Evolutionary conservation across 2,329 filamentous ascomycete genomes (phyloP).

Genomic region (Nannizziopsis arthrosporioides): DNA sequence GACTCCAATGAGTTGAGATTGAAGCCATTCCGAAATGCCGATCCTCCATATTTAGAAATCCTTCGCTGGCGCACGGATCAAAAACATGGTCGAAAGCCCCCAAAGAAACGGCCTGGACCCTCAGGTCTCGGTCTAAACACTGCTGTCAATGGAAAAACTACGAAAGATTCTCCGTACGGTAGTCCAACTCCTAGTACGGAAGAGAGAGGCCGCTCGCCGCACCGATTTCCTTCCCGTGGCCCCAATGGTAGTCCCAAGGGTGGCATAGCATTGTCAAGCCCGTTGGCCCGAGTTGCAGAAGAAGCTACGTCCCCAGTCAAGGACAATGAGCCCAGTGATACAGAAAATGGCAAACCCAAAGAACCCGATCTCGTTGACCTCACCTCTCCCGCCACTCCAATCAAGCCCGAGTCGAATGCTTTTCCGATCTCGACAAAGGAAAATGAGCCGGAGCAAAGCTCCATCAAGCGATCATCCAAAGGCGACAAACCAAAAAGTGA

Average conservation of each 20-base stretch:
- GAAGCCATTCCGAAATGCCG: conserved; percentile 85
- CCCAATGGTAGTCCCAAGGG: conserved; percentile 36
- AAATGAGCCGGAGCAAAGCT: conserved; percentile 14
- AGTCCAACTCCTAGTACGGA: conserved; percentile 35
- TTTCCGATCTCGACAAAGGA: conserved; percentile 16
- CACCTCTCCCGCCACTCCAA: conserved; percentile 26
- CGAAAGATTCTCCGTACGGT: conserved; percentile 44
- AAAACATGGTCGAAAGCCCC: conserved; percentile 61
- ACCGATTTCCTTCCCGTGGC: conserved; percentile 35
- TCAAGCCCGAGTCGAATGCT: conserved; percentile 15
- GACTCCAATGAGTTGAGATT: conserved; percentile 85
- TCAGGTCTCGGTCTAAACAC: conserved; percentile 44
- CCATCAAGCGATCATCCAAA: conserved; percentile 15
- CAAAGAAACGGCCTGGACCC: conserved; percentile 37
- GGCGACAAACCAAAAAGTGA: conserved; percentile 26
- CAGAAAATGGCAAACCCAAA: conserved; percentile 20
- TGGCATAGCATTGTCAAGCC: conserved; percentile 34
- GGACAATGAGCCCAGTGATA: conserved; percentile 23
- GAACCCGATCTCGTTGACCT: conserved; percentile 30
- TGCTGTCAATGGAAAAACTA: conserved; percentile 35
- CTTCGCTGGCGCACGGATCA: conserved; percentile 91
- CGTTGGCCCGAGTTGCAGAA: conserved; percentile 38
- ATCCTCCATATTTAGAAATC: conserved; percentile 89
- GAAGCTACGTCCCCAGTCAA: conserved; percentile 31
- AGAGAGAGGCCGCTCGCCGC: conserved; percentile 39